Evolutionary conservation across 2,329 filamentous ascomycete species (phyloP).

Genomic region (Sclerotinia sclerotiorum): DNA sequence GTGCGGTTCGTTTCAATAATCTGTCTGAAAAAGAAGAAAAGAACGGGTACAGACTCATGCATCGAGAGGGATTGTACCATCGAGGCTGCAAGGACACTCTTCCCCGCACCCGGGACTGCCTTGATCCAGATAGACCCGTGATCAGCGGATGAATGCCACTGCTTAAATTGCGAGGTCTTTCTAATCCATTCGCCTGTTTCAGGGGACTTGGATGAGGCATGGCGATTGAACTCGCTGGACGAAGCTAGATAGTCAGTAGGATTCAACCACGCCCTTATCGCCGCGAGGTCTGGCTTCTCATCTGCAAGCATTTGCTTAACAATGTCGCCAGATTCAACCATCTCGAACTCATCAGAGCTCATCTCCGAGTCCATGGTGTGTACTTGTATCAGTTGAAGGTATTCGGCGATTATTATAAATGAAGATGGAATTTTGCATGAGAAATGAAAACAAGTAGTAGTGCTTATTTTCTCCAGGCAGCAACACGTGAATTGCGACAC

Average conservation of each 20-base stretch:
- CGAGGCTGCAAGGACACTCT: slow-evolving; percentile 44
- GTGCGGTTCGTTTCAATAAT: slow-evolving; percentile 41
- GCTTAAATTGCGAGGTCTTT: slow-evolving; percentile 27
- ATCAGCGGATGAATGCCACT: slow-evolving; percentile 32
- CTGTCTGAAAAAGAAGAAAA: slow-evolving; percentile 45
- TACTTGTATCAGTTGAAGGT: neutral
- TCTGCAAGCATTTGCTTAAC: neutral
- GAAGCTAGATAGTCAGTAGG: slow-evolving; percentile 31
- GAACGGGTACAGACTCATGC: slow-evolving; percentile 30
- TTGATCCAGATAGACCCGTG: slow-evolving; percentile 49
- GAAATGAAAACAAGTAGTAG: neutral
- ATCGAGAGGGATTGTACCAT: slow-evolving; percentile 20
- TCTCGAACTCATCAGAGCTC: neutral
- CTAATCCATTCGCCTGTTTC: slow-evolving; percentile 33
- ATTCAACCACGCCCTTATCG: slow-evolving; percentile 25
- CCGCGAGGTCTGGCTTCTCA: neutral
- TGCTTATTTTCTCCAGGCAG: neutral
- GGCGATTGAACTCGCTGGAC: slow-evolving; percentile 30
- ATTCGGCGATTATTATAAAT: neutral
- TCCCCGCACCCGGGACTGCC: slow-evolving; percentile 48
- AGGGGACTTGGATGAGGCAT: slow-evolving; percentile 27
- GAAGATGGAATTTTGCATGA: neutral
- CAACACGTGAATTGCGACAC: neutral
- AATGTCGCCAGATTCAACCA: slow-evolving; percentile 5
- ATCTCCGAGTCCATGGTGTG: neutral